Conservation (phyloP, 140 eudicot species). For the Oenanthe javanica region DNA sequence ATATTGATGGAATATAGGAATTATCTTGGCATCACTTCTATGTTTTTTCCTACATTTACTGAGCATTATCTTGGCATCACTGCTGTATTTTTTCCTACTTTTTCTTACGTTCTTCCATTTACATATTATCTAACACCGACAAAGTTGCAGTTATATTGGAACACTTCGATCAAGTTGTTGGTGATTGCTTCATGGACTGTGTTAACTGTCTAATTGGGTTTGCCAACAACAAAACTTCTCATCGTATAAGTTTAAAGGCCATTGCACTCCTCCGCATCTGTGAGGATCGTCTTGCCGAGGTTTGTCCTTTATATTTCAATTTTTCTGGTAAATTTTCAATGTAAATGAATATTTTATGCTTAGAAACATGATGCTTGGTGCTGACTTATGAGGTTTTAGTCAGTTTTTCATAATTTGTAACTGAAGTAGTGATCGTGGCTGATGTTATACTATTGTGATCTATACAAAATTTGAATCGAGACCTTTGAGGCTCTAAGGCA, state of each 20-base stretch:
- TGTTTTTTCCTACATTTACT: background rate
- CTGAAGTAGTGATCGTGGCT: too few relatives aligned
- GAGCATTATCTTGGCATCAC: background rate
- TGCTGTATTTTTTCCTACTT: background rate
- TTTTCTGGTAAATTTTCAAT: background rate
- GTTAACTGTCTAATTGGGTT: constrained; percentile 97
- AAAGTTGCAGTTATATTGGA: constrained; percentile 77
- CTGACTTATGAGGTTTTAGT: background rate
- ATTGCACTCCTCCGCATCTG: constrained; percentile 98
- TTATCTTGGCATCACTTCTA: background rate
- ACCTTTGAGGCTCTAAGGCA: background rate
- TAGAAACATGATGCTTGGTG: background rate
- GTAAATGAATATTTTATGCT: background rate
- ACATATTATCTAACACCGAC: constrained; percentile 20
- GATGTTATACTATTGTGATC: background rate
- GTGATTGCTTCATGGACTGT: constrained; percentile 98
- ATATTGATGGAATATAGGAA: background rate
- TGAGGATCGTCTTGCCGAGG: constrained; percentile 99
- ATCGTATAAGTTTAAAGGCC: constrained; percentile 93
- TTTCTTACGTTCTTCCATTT: background rate
- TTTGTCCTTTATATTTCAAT: constrained; percentile 23
- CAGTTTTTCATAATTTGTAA: background rate
- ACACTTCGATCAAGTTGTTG: constrained; percentile 98
- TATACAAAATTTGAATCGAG: background rate
- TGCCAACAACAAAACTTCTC: constrained; percentile 95